A percentile compares a stretch with the other conserved stretches of the same genome.
These are phyloP conservation scores for Forsythia suspensa DNA, from an alignment of 257 asterid species.

Conservation along the genomic window DNA sequence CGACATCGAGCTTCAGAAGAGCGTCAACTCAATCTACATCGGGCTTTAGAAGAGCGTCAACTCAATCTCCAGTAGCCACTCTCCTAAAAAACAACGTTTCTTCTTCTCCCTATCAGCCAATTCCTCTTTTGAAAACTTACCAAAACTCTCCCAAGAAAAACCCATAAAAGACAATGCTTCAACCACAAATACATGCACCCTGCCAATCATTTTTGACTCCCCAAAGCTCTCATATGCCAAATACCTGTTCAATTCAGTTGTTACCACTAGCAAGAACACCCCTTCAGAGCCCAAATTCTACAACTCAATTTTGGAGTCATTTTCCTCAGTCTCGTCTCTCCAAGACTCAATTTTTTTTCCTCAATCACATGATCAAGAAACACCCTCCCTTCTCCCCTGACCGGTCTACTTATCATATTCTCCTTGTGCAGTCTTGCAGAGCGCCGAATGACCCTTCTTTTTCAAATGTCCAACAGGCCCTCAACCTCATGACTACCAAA, in stretches of 20 bases:
- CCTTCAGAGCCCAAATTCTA: slow-evolving; percentile 60
- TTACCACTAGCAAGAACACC: slow-evolving; percentile 44
- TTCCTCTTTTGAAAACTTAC: slow-evolving; percentile 27
- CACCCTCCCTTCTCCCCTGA: slow-evolving; percentile 80
- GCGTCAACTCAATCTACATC: slow-evolving; percentile 18
- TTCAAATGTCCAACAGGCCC: slow-evolving; percentile 4
- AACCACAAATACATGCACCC: slow-evolving; percentile 16
- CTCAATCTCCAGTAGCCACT: slow-evolving; percentile 37
- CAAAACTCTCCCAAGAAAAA: slow-evolving; percentile 29
- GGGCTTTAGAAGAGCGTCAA: slow-evolving; percentile 42
- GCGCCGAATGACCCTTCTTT: slow-evolving; percentile 42
- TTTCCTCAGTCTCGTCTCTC: slow-evolving; percentile 53
- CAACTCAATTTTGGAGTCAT: slow-evolving; percentile 65
- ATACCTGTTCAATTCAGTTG: slow-evolving; percentile 62
- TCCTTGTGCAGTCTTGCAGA: slow-evolving; percentile 68
- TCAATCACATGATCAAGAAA: slow-evolving; percentile 71
- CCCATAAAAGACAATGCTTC: slow-evolving; percentile 21
- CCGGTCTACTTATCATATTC: slow-evolving; percentile 62
- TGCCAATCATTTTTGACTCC: slow-evolving; percentile 46
- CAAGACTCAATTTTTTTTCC: slow-evolving; percentile 78
- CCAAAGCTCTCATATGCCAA: slow-evolving; percentile 73
- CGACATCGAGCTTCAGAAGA: no score
- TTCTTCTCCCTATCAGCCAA: slow-evolving; percentile 24
- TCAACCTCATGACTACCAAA: no score
- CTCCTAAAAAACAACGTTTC: slow-evolving; percentile 37